Evolutionary conservation across 2,329 filamentous ascomycete species (phyloP).

Genomic region (Talaromyces sp.): DNA sequence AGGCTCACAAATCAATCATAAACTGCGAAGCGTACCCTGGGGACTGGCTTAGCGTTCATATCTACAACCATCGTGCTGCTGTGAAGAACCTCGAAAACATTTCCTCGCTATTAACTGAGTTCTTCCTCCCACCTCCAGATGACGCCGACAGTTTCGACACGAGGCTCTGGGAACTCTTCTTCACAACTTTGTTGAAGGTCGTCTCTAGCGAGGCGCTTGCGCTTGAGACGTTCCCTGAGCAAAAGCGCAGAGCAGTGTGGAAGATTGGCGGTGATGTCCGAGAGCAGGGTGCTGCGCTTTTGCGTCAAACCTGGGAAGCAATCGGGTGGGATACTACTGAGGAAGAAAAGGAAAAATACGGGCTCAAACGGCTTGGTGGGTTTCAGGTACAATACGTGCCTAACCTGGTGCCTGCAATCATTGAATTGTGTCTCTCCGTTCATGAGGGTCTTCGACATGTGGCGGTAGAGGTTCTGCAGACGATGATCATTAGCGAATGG

Average conservation of each 20-base stretch:
- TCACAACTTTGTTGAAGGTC: constrained; percentile 79
- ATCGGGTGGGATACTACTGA: constrained; percentile 89
- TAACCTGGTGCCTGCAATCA: constrained; percentile 80
- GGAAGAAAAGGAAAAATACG: constrained; percentile 74
- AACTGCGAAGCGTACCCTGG: constrained; percentile 83
- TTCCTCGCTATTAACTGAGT: constrained; percentile 71
- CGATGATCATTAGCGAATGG: constrained; percentile 99
- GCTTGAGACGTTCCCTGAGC: constrained; percentile 92
- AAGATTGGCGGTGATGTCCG: constrained; percentile 97
- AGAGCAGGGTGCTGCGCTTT: constrained; percentile 79
- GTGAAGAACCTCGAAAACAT: constrained; percentile 82
- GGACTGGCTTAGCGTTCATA: constrained; percentile 87
- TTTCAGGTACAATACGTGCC: constrained; percentile 99
- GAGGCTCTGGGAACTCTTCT: constrained; percentile 89
- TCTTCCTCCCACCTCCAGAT: constrained; percentile 80
- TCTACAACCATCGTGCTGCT: constrained; percentile 86
- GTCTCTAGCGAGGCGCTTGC: constrained; percentile 85
- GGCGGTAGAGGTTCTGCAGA: constrained; percentile 88
- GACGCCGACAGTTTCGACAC: constrained; percentile 90
- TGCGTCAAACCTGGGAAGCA: constrained; percentile 84
- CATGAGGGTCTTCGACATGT: constrained; percentile 86
- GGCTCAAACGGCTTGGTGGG: constrained; percentile 78
- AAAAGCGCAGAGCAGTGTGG: constrained; percentile 94
- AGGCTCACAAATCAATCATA: constrained; percentile 83
- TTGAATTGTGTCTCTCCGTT: constrained; percentile 90